Conservation (phyloP, 495 filamentous ascomycete genomes). For the Clohesyomyces aquaticus region DNA sequence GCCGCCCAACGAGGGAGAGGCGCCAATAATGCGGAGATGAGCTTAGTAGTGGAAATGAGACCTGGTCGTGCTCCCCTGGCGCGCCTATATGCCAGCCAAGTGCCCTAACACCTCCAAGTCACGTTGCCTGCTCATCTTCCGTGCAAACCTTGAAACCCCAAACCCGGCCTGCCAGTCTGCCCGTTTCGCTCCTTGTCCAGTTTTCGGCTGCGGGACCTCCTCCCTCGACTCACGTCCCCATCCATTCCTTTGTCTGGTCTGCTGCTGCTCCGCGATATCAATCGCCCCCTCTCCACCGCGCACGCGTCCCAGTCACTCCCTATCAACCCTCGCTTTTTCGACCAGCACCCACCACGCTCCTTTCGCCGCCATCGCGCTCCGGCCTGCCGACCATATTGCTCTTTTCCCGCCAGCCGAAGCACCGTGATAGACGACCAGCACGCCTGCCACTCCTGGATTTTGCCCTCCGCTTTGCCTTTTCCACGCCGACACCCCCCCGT, state of each 20-base stretch:
- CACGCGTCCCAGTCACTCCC: not conserved
- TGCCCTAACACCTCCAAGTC: not conserved
- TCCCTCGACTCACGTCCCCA: conserved; percentile 1
- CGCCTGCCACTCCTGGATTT: not conserved
- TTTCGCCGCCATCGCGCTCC: not conserved
- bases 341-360: conserved; percentile 11
- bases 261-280: conserved; percentile 8
- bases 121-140: not conserved
- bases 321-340: not conserved
- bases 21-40: not conserved
- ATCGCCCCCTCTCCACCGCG: not conserved
- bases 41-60: not conserved
- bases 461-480: conserved; percentile 1
- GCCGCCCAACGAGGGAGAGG: not conserved
- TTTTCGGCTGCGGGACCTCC: conserved; percentile 8
- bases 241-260: conserved; percentile 18
- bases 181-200: not conserved
- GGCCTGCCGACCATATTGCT: not conserved
- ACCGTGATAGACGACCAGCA: not conserved
- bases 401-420: conserved; percentile 25
- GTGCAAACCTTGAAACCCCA: conserved; percentile 1
- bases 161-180: not conserved
- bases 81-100: not conserved
- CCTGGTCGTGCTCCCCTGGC: not conserved
- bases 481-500: conserved; percentile 10